These are phyloP conservation scores for Rhynchosporium graminicola DNA, from an alignment of 2,329 filamentous ascomycete species.

Conservation along the genomic window DNA sequence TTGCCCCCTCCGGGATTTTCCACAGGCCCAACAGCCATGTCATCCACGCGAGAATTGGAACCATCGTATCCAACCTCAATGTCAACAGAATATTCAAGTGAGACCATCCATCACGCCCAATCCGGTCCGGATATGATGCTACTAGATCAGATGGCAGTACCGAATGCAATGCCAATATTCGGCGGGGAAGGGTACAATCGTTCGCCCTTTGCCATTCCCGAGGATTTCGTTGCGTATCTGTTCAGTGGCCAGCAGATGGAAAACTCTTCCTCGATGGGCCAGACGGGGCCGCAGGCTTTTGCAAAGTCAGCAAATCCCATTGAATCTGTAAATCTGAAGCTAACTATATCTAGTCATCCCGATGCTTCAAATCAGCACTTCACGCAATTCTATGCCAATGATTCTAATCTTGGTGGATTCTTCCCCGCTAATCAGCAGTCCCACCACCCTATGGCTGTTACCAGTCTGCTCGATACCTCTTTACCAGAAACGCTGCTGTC, in stretches of 20 bases:
- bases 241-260: conserved; percentile 69
- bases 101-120: conserved; percentile 41
- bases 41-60: conserved; percentile 36
- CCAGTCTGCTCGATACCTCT: conserved; percentile 77
- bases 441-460: conserved; percentile 87
- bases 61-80: conserved; percentile 37
- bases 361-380: conserved; percentile 53
- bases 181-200: conserved; percentile 80
- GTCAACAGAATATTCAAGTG: conserved; percentile 37
- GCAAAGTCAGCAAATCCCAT: conserved; percentile 49
- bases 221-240: conserved; percentile 83
- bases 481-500: conserved; percentile 80
- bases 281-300: conserved; percentile 51
- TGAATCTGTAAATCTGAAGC: conserved; percentile 5
- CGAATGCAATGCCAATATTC: conserved; percentile 80
- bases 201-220: conserved; percentile 82
- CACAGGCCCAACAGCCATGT: conserved; percentile 41
- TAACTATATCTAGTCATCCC: conserved; percentile 49
- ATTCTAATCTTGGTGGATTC: conserved; percentile 55
- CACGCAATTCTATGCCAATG: conserved; percentile 52
- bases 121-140: conserved; percentile 55
- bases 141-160: conserved; percentile 62
- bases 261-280: conserved; percentile 53
- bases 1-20: conserved; percentile 62
- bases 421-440: conserved; percentile 52